These are phyloP conservation scores for Talaromyces amestolkiae DNA, from an alignment of 2,329 filamentous ascomycete species.

Conservation along the genomic window DNA sequence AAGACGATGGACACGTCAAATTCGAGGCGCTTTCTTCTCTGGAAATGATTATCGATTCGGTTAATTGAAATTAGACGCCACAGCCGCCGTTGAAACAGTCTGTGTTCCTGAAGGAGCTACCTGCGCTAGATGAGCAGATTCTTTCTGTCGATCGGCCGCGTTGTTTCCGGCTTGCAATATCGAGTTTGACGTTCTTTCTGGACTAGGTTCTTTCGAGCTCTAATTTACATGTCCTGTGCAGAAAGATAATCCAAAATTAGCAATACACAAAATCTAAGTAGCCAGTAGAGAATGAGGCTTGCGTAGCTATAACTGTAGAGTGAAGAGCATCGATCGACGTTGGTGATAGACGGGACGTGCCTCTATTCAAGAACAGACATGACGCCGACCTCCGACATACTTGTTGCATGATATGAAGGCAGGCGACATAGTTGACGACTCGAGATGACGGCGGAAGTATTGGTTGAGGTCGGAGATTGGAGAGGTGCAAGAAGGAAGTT, in stretches of 20 bases:
- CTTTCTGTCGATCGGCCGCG: neutral
- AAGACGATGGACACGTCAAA: constrained; percentile 4
- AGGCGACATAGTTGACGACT: neutral
- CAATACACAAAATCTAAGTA: neutral
- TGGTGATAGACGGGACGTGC: neutral
- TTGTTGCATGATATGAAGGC: neutral
- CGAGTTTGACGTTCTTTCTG: neutral
- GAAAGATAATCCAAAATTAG: neutral
- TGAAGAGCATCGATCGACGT: neutral
- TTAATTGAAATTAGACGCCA: neutral
- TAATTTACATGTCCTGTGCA: constrained; percentile 5
- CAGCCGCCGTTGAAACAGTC: neutral
- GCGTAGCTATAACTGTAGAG: neutral
- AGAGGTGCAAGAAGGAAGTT: neutral
- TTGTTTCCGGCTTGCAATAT: neutral
- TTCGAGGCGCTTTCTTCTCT: neutral
- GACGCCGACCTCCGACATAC: neutral
- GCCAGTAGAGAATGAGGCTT: neutral
- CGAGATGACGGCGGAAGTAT: neutral
- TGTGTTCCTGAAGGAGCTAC: neutral
- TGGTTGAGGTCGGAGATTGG: neutral
- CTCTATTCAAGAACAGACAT: neutral
- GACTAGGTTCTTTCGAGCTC: neutral
- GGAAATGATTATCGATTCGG: neutral
- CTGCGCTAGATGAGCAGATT: neutral